phyloP scores from a whole-genome alignment of 345 rosid genomes.

The Limnanthes douglasii region DNA sequence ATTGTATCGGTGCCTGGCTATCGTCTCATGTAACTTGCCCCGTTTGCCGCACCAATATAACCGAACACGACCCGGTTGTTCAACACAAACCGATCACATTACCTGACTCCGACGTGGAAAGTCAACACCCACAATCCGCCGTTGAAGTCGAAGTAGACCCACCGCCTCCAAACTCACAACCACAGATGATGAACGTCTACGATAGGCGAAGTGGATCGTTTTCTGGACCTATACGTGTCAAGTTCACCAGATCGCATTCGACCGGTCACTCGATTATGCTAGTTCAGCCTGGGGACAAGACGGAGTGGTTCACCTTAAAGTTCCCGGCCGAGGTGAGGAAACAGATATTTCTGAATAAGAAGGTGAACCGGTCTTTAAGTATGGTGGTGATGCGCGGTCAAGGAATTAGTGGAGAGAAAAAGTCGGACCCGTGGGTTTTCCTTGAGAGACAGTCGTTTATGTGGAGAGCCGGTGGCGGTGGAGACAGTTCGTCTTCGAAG shows the following conservation, averaged over 20 bases:
- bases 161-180: slow-evolving; percentile 8
- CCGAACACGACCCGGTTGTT: slow-evolving; percentile 11
- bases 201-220: slow-evolving; percentile 20
- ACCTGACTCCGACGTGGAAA: slow-evolving; percentile 3
- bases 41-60: slow-evolving; percentile 74
- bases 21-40: slow-evolving; percentile 84
- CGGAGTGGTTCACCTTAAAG: slow-evolving; percentile 20
- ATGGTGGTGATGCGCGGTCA: slow-evolving; percentile 11
- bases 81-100: background rate
- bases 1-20: slow-evolving; percentile 83
- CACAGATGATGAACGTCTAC: slow-evolving; percentile 1
- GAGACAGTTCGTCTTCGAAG: slow-evolving; percentile 30
- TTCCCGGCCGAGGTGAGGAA: slow-evolving; percentile 23
- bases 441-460: slow-evolving; percentile 26
- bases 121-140: slow-evolving; percentile 1
- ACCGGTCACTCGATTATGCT: slow-evolving; percentile 23
- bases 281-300: slow-evolving; percentile 18
- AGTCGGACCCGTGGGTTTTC: slow-evolving; percentile 45
- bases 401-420: slow-evolving; percentile 18
- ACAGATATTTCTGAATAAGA: slow-evolving; percentile 13
- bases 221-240: slow-evolving; percentile 11
- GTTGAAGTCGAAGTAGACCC: slow-evolving; percentile 7
- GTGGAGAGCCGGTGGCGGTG: too few species aligned
- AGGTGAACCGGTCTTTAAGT: slow-evolving; percentile 17
- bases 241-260: slow-evolving; percentile 17